These are phyloP conservation scores for Lactarius akahatsu DNA, from an alignment of 768 basidiomycete species.

Conservation along the genomic window DNA sequence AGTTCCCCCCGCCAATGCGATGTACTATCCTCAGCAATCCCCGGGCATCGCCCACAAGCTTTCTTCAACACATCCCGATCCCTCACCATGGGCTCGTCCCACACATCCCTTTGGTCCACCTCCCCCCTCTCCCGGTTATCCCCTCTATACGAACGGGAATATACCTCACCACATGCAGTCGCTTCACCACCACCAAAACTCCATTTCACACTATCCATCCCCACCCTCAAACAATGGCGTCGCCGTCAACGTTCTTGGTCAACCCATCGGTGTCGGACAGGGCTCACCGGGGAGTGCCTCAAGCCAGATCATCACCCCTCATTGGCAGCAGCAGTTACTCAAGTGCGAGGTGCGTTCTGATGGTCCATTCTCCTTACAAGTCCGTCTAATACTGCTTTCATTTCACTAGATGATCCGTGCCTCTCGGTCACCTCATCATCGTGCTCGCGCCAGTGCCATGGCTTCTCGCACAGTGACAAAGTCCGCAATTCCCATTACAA, in stretches of 20 bases:
- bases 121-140: conserved; percentile 73
- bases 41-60: conserved; percentile 79
- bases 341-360: conserved; percentile 78
- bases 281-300: conserved; percentile 33
- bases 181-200: conserved; percentile 78
- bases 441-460: conserved; percentile 93
- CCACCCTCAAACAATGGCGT: conserved; percentile 53
- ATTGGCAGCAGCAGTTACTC: conserved; percentile 93
- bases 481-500: conserved; percentile 87
- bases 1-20: conserved; percentile 44
- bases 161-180: conserved; percentile 45
- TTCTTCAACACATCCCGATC: conserved; percentile 65
- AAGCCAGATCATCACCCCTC: conserved; percentile 69
- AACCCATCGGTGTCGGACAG: conserved; percentile 28
- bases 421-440: conserved; percentile 87
- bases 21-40: conserved; percentile 86
- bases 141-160: conserved; percentile 70
- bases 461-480: conserved; percentile 85
- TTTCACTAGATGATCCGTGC: conserved; percentile 70
- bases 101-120: conserved; percentile 54
- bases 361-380: conserved; percentile 16
- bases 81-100: conserved; percentile 65
- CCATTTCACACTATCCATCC: conserved; percentile 74
- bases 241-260: conserved; percentile 28
- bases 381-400: background rate